These are phyloP conservation scores for Schoenoplectus tabernaemontani DNA, from an alignment of 202 grass and related monocot genomes.

Conservation along the genomic window DNA sequence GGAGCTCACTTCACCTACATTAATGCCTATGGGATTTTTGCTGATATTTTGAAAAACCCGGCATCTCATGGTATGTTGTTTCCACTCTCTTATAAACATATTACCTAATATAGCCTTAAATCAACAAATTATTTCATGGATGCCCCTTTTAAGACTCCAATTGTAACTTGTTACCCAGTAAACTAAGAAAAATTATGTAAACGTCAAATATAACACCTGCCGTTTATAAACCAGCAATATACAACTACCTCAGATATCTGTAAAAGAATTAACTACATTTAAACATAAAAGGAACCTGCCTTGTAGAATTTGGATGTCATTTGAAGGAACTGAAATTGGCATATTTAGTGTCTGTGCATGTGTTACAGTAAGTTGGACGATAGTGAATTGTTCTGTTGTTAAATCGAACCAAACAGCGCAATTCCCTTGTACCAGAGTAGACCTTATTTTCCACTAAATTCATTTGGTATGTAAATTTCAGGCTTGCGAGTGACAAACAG, in stretches of 20 bases:
- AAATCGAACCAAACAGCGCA: neutral
- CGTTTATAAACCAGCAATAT: neutral
- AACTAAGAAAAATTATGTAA: neutral
- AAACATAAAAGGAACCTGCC: neutral
- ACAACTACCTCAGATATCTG: neutral
- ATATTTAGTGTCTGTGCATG: neutral
- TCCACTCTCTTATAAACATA: neutral
- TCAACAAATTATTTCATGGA: neutral
- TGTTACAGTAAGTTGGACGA: neutral
- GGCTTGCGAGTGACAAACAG: slow-evolving; percentile 52
- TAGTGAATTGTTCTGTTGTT: neutral
- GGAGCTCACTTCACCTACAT: slow-evolving; percentile 78
- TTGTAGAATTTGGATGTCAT: neutral
- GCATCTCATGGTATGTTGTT: slow-evolving; percentile 28
- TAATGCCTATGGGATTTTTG: slow-evolving; percentile 64
- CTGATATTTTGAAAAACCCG: slow-evolving; percentile 42
- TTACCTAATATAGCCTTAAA: neutral
- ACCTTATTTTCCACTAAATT: neutral
- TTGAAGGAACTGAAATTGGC: neutral
- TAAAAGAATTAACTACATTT: neutral
- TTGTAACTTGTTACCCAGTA: neutral
- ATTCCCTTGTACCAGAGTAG: neutral
- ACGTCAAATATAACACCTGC: neutral
- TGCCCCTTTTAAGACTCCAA: neutral
- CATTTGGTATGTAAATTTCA: slow-evolving; percentile 4